Base-by-base conservation (phyloP, 208 protist species). In the Wallacemonas sp. region DNA sequence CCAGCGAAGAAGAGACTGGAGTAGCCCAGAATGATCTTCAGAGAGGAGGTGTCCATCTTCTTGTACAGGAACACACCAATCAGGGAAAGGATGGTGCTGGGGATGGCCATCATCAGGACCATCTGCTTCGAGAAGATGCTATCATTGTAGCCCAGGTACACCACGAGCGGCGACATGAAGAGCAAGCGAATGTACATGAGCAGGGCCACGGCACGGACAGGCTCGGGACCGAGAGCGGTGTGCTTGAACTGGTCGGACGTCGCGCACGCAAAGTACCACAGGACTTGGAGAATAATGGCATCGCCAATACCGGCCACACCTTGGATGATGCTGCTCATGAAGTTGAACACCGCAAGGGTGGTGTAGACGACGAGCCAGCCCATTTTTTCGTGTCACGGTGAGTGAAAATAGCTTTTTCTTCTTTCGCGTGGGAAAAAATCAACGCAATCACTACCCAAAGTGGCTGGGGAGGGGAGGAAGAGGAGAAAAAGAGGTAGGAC, bases 131-230 rank as follows among this genome's bases (percentile, higher is more conserved):
- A 85, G 72, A 88, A 88, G 55, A 88, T 74, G 67, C 82, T 82
- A 31, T 81, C 70, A 50, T 74, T 75, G 18, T 74, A 52, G 25
- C 72, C 72, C 1, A 84, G 67, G 59, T 85, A 84, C 28, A 88
- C 72, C 0, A 80, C 65, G 11, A 88, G 65, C 42, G 78, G 76
- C 1, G 75, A 77, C 66, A 85, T 79, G 63, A 88, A 81, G 2
- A 88, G 68, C 12, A 84, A 65, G 2, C 82, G 78, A 57, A 84
- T 71, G 66, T 84, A 88, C 75, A 88, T 82, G 52, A 88, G 67
- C 23, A 82, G 61, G 20, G 82, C 66, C 61, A 88, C 79, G 33
- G 74, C 75, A 16, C 65, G 65, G 41, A 84, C 73, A 11, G 77
- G 78, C 33, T 81, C 71, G 3, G 50, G 8, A 31, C 79, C 78